Evolutionary conservation across 306 rosid genomes (phyloP), one percentile per base, ranked within the genome.

Genomic region (Albizia julibrissin): DNA sequence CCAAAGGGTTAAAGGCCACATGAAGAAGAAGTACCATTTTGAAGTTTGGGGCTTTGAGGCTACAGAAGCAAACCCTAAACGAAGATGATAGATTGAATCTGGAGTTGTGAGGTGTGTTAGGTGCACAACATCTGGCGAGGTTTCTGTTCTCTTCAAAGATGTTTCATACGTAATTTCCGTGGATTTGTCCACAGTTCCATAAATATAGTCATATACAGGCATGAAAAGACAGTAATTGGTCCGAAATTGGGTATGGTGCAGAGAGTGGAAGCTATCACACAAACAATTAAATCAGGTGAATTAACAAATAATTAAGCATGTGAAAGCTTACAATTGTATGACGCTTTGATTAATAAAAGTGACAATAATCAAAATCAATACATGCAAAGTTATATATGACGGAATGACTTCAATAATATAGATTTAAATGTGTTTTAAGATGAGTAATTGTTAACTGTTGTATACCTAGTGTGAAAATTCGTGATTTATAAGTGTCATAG

Each of bases 181-280:
- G 19, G 82, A 80, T 34, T 91, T 91, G 75, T 94, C 97, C 69
- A 86, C 29, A 5, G 97, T 94, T 12, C 90, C 89, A 82, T 91
- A 92, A 0, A 92, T 42, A 81, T 88, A 91, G 64, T 94, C 97
- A 58, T 94, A 92, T 6, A 94, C 26, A 0, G 98, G 97, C 98
- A 94, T 94, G 86, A 94, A 92, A 0, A 94, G 89, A 2, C 87
- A 73, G 44, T 87, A 92, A 19, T 94, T 94, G 0, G 91, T 91
- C 42, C 94, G 67, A 73, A 94, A 94, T 7, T 91, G 97, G 1
- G 98, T 91, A 76, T 94, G 97, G 33, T 94, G 97, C 39, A 94
- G 50, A 6, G 95, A 89, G 73, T 94, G 98, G 44, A 75, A 92
- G 89, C 95, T 92, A 84, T 54, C 13, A 61, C 24, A 37, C 39